These are phyloP conservation scores for Leishmania guyanensis DNA, from an alignment of 208 protist genomes.

Conservation along the genomic window DNA sequence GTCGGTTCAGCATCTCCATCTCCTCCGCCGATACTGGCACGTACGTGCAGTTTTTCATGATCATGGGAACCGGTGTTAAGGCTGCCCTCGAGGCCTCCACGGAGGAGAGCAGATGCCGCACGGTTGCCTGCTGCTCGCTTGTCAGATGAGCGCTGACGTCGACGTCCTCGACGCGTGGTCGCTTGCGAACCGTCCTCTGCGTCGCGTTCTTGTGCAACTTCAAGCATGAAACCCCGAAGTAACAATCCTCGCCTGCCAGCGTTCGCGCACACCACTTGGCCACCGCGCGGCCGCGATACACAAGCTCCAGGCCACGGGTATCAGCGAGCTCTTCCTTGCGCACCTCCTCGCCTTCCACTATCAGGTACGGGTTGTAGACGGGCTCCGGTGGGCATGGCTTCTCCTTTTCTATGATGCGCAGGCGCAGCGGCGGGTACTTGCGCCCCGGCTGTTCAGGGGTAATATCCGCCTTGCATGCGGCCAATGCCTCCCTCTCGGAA, in stretches of 20 bases:
- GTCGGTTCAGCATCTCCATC: constrained; percentile 6
- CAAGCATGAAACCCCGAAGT: constrained; percentile 72
- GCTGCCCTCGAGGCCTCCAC: constrained; percentile 23
- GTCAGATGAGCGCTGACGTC: constrained; percentile 29
- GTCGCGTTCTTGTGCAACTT: constrained; percentile 53
- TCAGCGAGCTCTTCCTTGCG: constrained; percentile 62
- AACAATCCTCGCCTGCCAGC: constrained; percentile 61
- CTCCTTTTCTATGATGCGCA: constrained; percentile 80
- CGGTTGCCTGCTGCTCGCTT: constrained; percentile 34
- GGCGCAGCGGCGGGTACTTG: constrained; percentile 47
- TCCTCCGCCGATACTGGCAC: constrained; percentile 41
- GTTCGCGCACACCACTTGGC: constrained; percentile 80
- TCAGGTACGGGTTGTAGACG: constrained; percentile 77
- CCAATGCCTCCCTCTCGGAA: constrained; percentile 80
- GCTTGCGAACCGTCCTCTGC: constrained; percentile 79
- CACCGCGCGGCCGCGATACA: constrained; percentile 67
- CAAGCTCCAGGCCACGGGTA: constrained; percentile 77
- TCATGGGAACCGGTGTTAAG: constrained; percentile 22
- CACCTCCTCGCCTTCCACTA: constrained; percentile 68
- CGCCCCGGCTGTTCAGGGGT: constrained; percentile 36
- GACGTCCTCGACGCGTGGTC: constrained; percentile 48
- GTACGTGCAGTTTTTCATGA: constrained; percentile 27
- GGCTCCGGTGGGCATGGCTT: constrained; percentile 66
- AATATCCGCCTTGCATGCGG: constrained; percentile 76
- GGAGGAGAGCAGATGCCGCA: constrained; percentile 33